phyloP scores from a whole-genome alignment of 768 basidiomycete species.

The Pisolithus marmoratus region DNA sequence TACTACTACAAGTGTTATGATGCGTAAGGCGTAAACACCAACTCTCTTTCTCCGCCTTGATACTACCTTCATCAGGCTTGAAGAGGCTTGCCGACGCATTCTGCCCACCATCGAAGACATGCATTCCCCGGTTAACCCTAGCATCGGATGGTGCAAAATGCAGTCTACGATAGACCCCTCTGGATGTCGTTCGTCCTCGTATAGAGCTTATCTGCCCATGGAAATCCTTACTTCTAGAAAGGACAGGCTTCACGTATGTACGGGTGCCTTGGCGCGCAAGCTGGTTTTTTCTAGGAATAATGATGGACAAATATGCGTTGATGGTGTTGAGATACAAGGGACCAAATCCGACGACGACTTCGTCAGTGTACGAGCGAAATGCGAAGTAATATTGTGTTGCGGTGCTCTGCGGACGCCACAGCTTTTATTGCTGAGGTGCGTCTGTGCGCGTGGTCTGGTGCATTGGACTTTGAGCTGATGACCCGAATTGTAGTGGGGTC shows the following conservation, averaged over 20 bases:
- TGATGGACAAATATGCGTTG: neutral
- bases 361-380: conserved; percentile 3
- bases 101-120: conserved; percentile 1
- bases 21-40: neutral
- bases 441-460: neutral
- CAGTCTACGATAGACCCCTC: neutral
- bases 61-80: neutral
- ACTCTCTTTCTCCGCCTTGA: neutral
- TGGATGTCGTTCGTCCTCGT: conserved; percentile 10
- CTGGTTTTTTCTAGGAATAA: neutral
- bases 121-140: neutral
- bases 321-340: neutral
- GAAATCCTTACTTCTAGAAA: neutral
- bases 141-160: conserved; percentile 2
- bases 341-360: neutral
- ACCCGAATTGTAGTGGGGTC: conserved; percentile 29
- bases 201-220: conserved; percentile 10
- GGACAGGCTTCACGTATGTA: conserved; percentile 11
- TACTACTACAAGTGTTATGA: neutral
- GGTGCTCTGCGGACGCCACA: conserved; percentile 40
- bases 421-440: conserved; percentile 33
- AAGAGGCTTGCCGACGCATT: neutral
- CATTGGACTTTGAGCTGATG: too few species aligned
- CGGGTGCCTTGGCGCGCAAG: conserved; percentile 3
- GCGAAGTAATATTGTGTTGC: conserved; percentile 29